A percentile compares a stretch with the other conserved stretches of the same genome.
These are phyloP conservation scores for Acrocalymma vagum DNA, from an alignment of 2,329 filamentous ascomycete species.

Conservation along the genomic window DNA sequence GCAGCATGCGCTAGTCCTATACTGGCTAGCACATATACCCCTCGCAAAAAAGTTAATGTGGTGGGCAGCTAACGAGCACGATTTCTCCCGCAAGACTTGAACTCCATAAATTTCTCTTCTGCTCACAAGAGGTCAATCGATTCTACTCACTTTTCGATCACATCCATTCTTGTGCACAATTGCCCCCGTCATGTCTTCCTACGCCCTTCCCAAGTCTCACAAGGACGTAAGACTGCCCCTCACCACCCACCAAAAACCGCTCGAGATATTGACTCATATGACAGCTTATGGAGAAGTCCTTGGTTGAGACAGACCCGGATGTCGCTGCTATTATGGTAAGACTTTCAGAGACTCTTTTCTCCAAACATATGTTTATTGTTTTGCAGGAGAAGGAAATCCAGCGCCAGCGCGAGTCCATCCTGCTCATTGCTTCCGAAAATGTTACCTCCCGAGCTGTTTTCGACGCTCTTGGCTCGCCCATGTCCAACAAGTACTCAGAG, in stretches of 20 bases:
- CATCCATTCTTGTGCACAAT: slow-evolving; percentile 12
- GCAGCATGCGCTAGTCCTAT: slow-evolving; percentile 23
- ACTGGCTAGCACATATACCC: slow-evolving; percentile 26
- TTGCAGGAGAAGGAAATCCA: slow-evolving; percentile 86
- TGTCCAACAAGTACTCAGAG: slow-evolving; percentile 95
- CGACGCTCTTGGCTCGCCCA: slow-evolving; percentile 60
- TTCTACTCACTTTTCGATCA: too few relatives aligned
- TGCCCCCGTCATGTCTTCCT: slow-evolving; percentile 52
- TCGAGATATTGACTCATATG: slow-evolving; percentile 47
- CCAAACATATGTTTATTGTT: slow-evolving; percentile 5
- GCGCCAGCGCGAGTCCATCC: slow-evolving; percentile 97
- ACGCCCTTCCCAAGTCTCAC: slow-evolving; percentile 73
- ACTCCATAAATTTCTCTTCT: too few relatives aligned
- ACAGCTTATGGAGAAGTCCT: slow-evolving; percentile 94
- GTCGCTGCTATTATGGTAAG: slow-evolving; percentile 95
- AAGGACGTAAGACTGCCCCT: slow-evolving; percentile 63
- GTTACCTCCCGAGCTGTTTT: slow-evolving; percentile 49
- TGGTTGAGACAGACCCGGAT: slow-evolving; percentile 91
- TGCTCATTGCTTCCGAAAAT: slow-evolving; percentile 58
- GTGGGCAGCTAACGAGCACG: slow-evolving; percentile 14
- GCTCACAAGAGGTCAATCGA: background rate
- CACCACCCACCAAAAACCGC: slow-evolving; percentile 19
- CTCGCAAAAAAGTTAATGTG: slow-evolving; percentile 37
- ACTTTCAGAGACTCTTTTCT: background rate
- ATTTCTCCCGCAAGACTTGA: background rate